Base-by-base conservation (phyloP, 2,329 filamentous ascomycete genomes). In the Colletotrichum sansevieriae region DNA sequence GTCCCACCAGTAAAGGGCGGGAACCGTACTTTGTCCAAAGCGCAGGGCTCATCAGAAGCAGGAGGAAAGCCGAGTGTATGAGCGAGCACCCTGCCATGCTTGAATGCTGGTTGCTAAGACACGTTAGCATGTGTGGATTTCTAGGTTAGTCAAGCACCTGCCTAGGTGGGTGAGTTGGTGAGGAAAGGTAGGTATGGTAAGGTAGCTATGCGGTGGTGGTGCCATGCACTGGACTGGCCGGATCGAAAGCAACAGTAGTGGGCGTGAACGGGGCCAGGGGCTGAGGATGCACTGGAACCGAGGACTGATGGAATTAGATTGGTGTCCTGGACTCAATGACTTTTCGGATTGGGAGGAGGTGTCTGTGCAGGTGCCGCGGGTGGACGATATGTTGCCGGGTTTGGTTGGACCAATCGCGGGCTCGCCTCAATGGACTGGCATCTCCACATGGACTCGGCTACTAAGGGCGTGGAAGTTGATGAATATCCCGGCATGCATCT, bases 341-440 rank as follows among this genome's bases (percentile, higher is more conserved):
- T n/a, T n/a, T n/a, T n/a, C n/a, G n/a, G n/a, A n/a, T n/a, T n/a
- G n/a, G n/a, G n/a, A 29, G 5, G 25, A 29, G 25, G 4, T 8
- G 18, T 18, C 18, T 18, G 18, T 18, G 18, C 18, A 18, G 33
- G 10, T 52, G 29, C 49, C 20, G 25, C 49, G 29, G 18, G 4
- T 52, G 25, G 49, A 29, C 15, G 25, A 51, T 60, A 29, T 29
- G 25, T 29, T 29, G 29, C 29, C 29, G 29, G 29, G 29, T 1
- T 29, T 29, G 29, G 7, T 49, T 47, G 49, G 54, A 56, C 66
- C 66, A 69, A 69, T 69, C 66, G 55, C 66, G 56, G 65, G 66
- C 49, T 66, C 56, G 63, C 62, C 66, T 66, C 55, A 29, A 18
- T 8, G n/a, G 56, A 55, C 22, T 12, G 37, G 33, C 20, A 35